Conservation (phyloP, 352 stramenopile genomes). For the Globisporangium heterothallicum region DNA sequence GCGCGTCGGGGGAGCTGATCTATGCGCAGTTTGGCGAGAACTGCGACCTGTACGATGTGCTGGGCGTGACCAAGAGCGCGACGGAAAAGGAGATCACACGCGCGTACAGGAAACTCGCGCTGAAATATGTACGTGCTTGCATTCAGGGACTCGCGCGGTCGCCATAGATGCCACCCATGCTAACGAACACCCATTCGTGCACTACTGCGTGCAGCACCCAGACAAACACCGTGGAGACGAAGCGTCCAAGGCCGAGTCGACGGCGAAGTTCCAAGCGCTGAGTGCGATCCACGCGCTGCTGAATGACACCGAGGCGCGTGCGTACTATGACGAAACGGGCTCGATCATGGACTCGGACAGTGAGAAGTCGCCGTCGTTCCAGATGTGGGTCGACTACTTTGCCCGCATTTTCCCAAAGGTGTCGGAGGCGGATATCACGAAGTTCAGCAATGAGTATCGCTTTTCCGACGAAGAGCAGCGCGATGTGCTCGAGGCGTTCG, state of each 20-base stretch:
- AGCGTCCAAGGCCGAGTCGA: conserved; percentile 39
- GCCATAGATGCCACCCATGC: not conserved
- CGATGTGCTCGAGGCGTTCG: conserved; percentile 78
- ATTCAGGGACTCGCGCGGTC: too few relatives aligned
- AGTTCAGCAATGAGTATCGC: conserved; percentile 76
- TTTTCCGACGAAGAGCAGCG: conserved; percentile 79
- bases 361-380: conserved; percentile 46
- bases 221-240: conserved; percentile 86
- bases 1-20: conserved; percentile 37
- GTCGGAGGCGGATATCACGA: conserved; percentile 68
- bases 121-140: conserved; percentile 56
- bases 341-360: conserved; percentile 50
- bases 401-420: conserved; percentile 85
- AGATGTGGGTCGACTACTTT: conserved; percentile 87
- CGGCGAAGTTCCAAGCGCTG: conserved; percentile 83
- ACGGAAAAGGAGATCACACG: conserved; percentile 70
- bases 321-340: conserved; percentile 84
- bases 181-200: too few relatives aligned
- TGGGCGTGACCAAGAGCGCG: conserved; percentile 47
- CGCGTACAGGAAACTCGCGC: conserved; percentile 60
- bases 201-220: conserved; percentile 85
- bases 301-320: conserved; percentile 63
- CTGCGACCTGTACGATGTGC: conserved; percentile 75
- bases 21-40: conserved; percentile 49
- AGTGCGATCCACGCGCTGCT: conserved; percentile 84